Evolutionary conservation across 2,329 filamentous ascomycete genomes (phyloP), one percentile per base, ranked within the genome.

Genomic region (Aspergillus unguis): DNA sequence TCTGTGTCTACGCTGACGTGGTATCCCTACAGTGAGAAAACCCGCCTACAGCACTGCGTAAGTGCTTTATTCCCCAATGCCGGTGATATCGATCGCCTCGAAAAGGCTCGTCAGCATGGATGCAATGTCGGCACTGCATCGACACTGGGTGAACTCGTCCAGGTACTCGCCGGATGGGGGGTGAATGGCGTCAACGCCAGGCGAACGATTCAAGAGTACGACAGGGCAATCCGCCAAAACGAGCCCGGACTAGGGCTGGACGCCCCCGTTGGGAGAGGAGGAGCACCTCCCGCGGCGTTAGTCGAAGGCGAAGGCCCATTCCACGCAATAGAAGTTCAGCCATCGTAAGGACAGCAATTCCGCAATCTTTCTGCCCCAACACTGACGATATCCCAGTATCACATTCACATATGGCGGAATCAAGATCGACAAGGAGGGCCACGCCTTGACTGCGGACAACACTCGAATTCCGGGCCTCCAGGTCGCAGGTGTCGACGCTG

Each of bases 351-450:
- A 31, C 58, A 27, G 8, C 9, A 25, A 27, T 7, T 5, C 9
- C 10, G 35, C 1, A 27, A 7, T 38, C 9, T 38, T 5, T 6
- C 2, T 4, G 32, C 27, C 6, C 10, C 11, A 10, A 41, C 26
- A 25, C 37, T 48, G 26, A 50, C 40, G 35, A 33, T 10, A 28
- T 47, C 28, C 4, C 28, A 65, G 62, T 2, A 65, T 65, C 35
- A 65, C 64, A 6, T 65, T 66, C 50, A 63, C 64, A 3, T 67
- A 65, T 23, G 64, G 65, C 3, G 65, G 62, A 1, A 58, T 66
- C 8, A 44, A 46, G 2, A 61, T 67, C 31, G 60, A 66, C 50
- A 40, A 48, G 1, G 43, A 62, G n/a, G 59, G 59, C 4, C 55
- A 56, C 33, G 65, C 65, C 2, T 47, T 66, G 11, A 65, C 63